These are phyloP conservation scores for Bipolaris gigantea DNA, from an alignment of 2,329 filamentous ascomycete genomes.

Conservation along the genomic window DNA sequence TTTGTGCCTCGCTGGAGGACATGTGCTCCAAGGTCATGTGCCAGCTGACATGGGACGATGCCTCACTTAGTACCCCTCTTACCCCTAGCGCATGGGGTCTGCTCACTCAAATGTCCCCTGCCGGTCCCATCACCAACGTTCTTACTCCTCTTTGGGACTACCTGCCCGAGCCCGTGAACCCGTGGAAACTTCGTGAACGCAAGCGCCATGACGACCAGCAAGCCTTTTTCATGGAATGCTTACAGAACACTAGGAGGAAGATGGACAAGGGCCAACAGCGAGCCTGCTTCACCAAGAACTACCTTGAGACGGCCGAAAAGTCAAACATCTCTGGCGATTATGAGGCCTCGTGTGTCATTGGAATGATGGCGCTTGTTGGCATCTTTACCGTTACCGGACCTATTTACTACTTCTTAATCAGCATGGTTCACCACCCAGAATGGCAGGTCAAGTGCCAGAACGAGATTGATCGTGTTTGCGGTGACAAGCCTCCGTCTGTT, in stretches of 20 bases:
- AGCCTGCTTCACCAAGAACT: constrained; percentile 39
- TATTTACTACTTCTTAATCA: constrained; percentile 44
- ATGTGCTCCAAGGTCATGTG: constrained; percentile 63
- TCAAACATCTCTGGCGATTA: constrained; percentile 43
- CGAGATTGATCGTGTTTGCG: constrained; percentile 37
- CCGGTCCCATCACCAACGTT: constrained; percentile 61
- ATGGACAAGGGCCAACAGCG: constrained; percentile 40
- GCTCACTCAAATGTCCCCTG: constrained; percentile 60
- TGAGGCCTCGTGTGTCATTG: constrained; percentile 45
- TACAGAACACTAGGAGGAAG: constrained; percentile 42
- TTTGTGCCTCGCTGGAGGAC: constrained; percentile 56
- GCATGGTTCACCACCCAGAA: constrained; percentile 43
- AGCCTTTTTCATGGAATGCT: constrained; percentile 56
- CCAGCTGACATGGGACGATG: constrained; percentile 58
- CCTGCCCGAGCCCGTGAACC: constrained; percentile 54
- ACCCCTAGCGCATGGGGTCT: constrained; percentile 59
- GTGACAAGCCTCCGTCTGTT: constrained; percentile 32
- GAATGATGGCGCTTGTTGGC: constrained; percentile 46
- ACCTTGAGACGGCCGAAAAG: constrained; percentile 46
- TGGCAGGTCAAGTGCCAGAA: constrained; percentile 42
- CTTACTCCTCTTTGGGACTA: constrained; percentile 58
- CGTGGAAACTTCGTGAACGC: constrained; percentile 57
- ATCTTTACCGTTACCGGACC: constrained; percentile 46
- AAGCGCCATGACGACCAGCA: constrained; percentile 59
- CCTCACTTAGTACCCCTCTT: constrained; percentile 52